Evolutionary conservation across 345 rosid species (phyloP), one percentile per base, ranked within the genome.

Genomic region (Orychophragmus violaceus): DNA sequence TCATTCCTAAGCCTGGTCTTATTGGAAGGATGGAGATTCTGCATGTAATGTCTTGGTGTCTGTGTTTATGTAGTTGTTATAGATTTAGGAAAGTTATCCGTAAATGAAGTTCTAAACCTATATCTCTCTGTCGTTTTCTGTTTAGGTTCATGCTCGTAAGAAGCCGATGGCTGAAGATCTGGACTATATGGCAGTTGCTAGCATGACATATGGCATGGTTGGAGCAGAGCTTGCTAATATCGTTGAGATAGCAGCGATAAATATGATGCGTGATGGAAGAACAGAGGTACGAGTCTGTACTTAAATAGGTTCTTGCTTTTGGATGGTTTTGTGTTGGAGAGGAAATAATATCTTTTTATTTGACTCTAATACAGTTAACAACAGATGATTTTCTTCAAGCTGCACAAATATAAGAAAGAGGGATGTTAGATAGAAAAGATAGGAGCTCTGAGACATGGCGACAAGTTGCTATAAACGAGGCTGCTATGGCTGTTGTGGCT

Each of bases 181-280:
- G 64, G 98, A 89, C 82, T 87, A 89, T 62, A 68, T 82, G 91
- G 96, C 96, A 63, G 92, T 91, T 70, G 95, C 96, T 63, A 79
- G 92, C 70, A 82, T 87, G 85, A 87, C 95, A 21, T 92, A 89
- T 70, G 96, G 96, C 67, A 91, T 91, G 98, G 98, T 91, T 79
- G 98, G 98, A 76, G 98, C 98, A 12, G 98, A 91, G 83, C 86
- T 91, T 64, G 96, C 98, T 25, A 91, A 91, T 80, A 89, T 91
- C 54, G 78, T 91, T 39, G 98, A 91, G 77, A 86, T 91, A 69
- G 95, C 96, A n/a, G 98, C 96, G 42, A 85, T 89, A 14, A 83
- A 87, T 74, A 91, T 91, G 98, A 89, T 89, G 78, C 95, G 96
- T 59, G 96, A 89, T 76, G 95, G 85, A 71, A 83, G 98, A 71